Evolutionary conservation across 768 basidiomycete species (phyloP), one percentile per base, ranked within the genome.

Genomic region (Mycena chlorophos): DNA sequence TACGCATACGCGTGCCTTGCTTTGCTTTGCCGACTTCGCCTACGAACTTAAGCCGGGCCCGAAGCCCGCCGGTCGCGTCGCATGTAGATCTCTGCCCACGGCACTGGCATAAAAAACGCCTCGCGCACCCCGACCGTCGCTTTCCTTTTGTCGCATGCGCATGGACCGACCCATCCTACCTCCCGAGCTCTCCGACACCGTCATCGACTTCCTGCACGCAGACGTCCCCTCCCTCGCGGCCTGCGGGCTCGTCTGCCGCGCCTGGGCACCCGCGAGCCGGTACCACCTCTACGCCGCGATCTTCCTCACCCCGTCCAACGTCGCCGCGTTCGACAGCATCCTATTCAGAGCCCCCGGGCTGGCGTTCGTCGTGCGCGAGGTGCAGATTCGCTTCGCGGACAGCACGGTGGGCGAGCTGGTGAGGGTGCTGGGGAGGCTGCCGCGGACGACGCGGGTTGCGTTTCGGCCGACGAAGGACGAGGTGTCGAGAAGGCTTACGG

Each of bases 261-360:
- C 26, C 56, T 65, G 62, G 64, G 49, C 56, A 5, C 57, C 55
- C 4, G 39, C 60, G 23, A 54, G 52, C 31, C 50, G 62, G 16
- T 63, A 56, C 50, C 64, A 65, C 45, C 40, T 61, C 6, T 65
- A 63, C 48, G 60, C 43, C 5, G 23, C 55, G n/a, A 38, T 61
- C 23, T 48, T 29, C 38, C 49, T 61, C 8, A 57, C 37, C 26
- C 3, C 22, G 14, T 10, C 48, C 4, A 61, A 57, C 22, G 46
- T 31, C 3, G n/a, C 38, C 20, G 31, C 2, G 0, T 57, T 57
- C 29, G 12, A 46, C 37, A 49, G 25, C 34, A 47, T 61, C 14
- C n/a, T 47, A n/a, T 27, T 43, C 4, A 29, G 31, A 8, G 39
- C 60, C 29, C 4, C 48, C 8, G n/a, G 6, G 8, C 22, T 57